Percentiles rank a stretch among this genome's conserved stretches.
These are phyloP conservation scores for Hygrophorus pudorinus DNA, from an alignment of 768 basidiomycete genomes.

Conservation along the genomic window DNA sequence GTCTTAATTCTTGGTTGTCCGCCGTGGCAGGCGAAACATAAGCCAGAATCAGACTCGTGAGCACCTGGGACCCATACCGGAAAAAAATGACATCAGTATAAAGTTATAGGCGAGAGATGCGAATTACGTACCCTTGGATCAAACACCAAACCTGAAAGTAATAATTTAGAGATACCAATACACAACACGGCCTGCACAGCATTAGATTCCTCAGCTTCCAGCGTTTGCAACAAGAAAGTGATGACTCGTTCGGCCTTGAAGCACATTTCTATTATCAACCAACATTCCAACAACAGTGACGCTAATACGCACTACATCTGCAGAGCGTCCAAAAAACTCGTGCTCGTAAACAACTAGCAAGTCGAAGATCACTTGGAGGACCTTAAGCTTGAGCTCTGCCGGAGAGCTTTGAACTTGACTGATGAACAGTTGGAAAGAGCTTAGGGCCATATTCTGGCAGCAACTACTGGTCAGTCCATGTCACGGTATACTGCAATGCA, in stretches of 20 bases:
- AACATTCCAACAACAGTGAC: not conserved
- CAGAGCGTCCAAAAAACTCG: conserved; percentile 52
- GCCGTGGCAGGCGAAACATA: conserved; percentile 84
- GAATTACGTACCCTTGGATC: conserved; percentile 53
- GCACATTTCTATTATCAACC: not conserved
- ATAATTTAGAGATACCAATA: conserved; percentile 80
- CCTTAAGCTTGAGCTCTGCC: conserved; percentile 64
- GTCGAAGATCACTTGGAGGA: conserved; percentile 84
- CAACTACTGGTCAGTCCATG: not conserved
- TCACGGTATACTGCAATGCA: not conserved
- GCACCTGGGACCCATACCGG: conserved; percentile 9
- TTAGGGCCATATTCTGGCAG: conserved; percentile 46
- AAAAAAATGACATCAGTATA: not conserved
- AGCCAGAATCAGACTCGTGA: conserved; percentile 33
- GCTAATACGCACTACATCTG: conserved; percentile 28
- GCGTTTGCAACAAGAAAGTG: conserved; percentile 37
- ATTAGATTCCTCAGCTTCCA: conserved; percentile 61
- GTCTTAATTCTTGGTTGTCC: conserved; percentile 77
- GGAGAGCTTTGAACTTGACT: conserved; percentile 72
- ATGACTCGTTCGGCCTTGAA: conserved; percentile 30
- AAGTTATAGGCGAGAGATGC: conserved; percentile 5
- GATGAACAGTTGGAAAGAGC: conserved; percentile 76
- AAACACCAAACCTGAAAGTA: conserved; percentile 74
- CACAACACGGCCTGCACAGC: conserved; percentile 70
- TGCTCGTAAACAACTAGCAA: conserved; percentile 83